Base-by-base conservation (phyloP, 345 rosid species). In the Hypericum perforatum region DNA sequence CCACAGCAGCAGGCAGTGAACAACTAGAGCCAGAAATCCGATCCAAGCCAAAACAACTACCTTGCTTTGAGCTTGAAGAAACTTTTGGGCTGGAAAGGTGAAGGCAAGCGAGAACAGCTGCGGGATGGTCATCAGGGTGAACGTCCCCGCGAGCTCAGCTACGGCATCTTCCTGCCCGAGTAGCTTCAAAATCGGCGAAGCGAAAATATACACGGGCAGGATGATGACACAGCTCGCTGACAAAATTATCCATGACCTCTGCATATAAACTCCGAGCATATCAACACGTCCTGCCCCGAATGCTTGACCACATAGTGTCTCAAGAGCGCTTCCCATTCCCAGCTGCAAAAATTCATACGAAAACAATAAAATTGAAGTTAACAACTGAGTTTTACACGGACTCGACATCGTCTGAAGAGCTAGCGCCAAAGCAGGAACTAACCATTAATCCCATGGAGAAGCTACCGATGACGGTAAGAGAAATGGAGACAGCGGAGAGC, bases 21-120 rank as follows among this genome's bases (percentile, higher is more conserved):
- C 0, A 39, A 69, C 0, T 16, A 86, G 64, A 32, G 76, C 78
- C n/a, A 60, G n/a, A 9, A 78, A 59, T 1, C 78, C 86, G 14
- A 86, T 79, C 79, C 80, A 77, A 5, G 94, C 80, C 0, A 89
- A 61, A 0, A 42, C 80, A 0, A 37, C 53, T 0, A 84, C 88
- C 65, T 82, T 86, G 80, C 82, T 78, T 43, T 89, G 95, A 10
- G 95, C 84, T 46, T 86, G 97, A 36, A 86, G 85, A 70, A 82
- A 88, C 72, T 80, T 84, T 8, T 76, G 74, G 29, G 76, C 61
- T 0, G 90, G 87, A 66, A 84, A 86, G 60, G 53, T 72, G 40
- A 89, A 42, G 58, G 94, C 88, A 0, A 77, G 69, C 3, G 89
- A 77, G 63, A 82, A 89, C 63, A 85, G 61, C 12, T 79, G 77